A percentile compares a stretch with the other conserved stretches of the same genome.
Conservation (phyloP, 148 eudicot species). For the Vaccinium corymbosum region DNA sequence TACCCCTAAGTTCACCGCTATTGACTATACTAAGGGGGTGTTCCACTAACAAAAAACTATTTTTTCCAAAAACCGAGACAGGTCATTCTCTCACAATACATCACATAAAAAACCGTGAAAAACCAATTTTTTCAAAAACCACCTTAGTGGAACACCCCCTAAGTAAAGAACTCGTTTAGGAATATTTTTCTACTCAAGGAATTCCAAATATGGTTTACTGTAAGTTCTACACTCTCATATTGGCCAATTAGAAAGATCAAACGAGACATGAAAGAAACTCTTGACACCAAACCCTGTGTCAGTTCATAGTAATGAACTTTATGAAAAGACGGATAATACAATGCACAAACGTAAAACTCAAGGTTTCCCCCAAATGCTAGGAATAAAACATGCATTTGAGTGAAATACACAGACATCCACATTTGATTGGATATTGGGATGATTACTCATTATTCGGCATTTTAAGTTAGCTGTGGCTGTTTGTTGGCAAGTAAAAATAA, state of each 20-base stretch:
- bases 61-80: too few relatives aligned
- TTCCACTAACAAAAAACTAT: too few relatives aligned
- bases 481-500: neutral
- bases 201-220: neutral
- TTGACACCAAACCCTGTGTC: neutral
- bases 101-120: too few relatives aligned
- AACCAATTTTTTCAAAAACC: too few relatives aligned
- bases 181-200: neutral
- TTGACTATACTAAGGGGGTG: neutral
- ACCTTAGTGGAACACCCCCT: too few relatives aligned
- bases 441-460: neutral
- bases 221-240: neutral
- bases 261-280: neutral
- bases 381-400: too few relatives aligned
- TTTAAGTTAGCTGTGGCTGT: neutral
- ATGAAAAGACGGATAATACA: neutral
- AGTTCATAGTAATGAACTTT: neutral
- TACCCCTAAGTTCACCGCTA: neutral
- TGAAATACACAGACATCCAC: neutral
- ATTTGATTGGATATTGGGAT: neutral
- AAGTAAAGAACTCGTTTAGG: neutral
- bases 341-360: neutral
- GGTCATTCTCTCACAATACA: too few relatives aligned
- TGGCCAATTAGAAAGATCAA: neutral
- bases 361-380: too few relatives aligned